These are phyloP conservation scores for Tubosaeta sp. DNA, from an alignment of 768 basidiomycete genomes.

Conservation along the genomic window DNA sequence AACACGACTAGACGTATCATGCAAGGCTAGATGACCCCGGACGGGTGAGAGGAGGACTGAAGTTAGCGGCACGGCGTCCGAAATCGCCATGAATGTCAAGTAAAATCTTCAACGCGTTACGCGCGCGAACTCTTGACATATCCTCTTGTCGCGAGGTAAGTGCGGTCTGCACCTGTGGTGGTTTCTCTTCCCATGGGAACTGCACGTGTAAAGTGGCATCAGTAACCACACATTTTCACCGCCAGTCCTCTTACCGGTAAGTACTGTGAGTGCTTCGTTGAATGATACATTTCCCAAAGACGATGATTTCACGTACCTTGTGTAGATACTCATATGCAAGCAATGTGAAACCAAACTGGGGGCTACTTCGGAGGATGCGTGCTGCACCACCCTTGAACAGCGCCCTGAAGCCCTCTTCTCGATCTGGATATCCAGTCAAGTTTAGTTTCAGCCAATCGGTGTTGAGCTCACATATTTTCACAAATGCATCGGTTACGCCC, in stretches of 20 bases:
- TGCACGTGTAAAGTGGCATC: slow-evolving; percentile 26
- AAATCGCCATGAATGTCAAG: slow-evolving; percentile 90
- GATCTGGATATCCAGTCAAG: slow-evolving; percentile 43
- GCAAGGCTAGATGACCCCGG: slow-evolving; percentile 17
- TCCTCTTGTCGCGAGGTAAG: slow-evolving; percentile 75
- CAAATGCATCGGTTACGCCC: slow-evolving; percentile 83
- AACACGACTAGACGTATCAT: slow-evolving; percentile 8
- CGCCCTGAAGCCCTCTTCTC: slow-evolving; percentile 85
- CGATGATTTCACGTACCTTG: slow-evolving; percentile 40
- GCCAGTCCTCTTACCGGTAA: slow-evolving; percentile 25
- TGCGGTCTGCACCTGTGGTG: slow-evolving; percentile 62
- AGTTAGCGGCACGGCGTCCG: slow-evolving; percentile 51
- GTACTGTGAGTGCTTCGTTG: slow-evolving; percentile 19
- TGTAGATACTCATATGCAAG: slow-evolving; percentile 76
- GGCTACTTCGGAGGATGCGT: slow-evolving; percentile 81
- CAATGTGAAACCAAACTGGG: slow-evolving; percentile 92
- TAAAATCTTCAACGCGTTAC: slow-evolving; percentile 91
- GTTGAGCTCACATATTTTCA: slow-evolving; percentile 72
- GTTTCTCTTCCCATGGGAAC: slow-evolving; percentile 80
- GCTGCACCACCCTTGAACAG: slow-evolving; percentile 92
- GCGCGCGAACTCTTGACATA: slow-evolving; percentile 81
- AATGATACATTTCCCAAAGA: background rate
- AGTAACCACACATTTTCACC: slow-evolving; percentile 2
- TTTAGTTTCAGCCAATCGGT: slow-evolving; percentile 4
- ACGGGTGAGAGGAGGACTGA: slow-evolving; percentile 23